Evolutionary conservation across 306 rosid genomes (phyloP), one percentile per base, ranked within the genome.

Genomic region (Trifolium pratense): DNA sequence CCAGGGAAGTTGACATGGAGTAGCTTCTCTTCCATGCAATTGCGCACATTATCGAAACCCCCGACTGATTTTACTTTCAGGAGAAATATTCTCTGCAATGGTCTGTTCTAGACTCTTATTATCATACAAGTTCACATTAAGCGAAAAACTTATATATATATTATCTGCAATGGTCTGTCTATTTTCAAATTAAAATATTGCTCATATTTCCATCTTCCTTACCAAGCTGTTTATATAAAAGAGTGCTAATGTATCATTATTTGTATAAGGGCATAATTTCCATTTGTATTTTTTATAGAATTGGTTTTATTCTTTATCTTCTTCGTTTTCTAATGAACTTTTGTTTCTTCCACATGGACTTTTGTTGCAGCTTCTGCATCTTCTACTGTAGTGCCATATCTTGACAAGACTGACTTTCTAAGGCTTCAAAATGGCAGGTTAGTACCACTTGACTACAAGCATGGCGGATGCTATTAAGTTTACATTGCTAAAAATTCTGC

Each of bases 341-440:
- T 73, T 58, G 1, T 51, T 17, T 43, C 76, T 73, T 83, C 21
- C 25, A 14, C 66, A 60, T 76, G 86, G 82, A 60, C 32, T 59
- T 14, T 60, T 79, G 11, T 75, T 84, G 76, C 96, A 94, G 98
- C 96, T 75, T 79, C 87, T 84, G 79, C 90, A 64, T 88, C 94
- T 68, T 63, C 87, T 29, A 70, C 85, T 48, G 83, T 64, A 8
- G 84, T 84, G 34, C 83, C 91, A 55, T 43, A 77, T 78, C 90
- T 91, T 12, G 91, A 88, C 85, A 88, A 80, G 75, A 83, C 79
- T 81, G 92, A 88, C 68, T 85, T 94, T 79, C 71, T 73, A 66
- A 89, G 80, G 85, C 98, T 94, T 80, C 98, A 94, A 83, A 94
- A 94, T 88, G 97, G 96, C 77, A 91, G 97, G 98, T 94, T 61